Base-by-base conservation (phyloP, 163 green algal species). In the Chlorella variabilis region DNA sequence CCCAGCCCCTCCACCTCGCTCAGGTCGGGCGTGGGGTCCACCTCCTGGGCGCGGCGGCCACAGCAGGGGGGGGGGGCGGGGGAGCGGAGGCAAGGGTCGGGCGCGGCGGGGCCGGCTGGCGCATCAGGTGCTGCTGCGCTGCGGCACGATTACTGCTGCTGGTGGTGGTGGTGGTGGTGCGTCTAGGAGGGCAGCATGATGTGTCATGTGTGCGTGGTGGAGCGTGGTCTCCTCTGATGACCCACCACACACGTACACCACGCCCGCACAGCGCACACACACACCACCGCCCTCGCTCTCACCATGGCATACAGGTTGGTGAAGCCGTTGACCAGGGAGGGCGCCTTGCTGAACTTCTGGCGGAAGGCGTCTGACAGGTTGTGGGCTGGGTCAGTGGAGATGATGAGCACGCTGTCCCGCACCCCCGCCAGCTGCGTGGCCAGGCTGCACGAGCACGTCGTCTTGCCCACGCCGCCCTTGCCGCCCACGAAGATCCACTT, bases 401-500 rank as follows among this genome's bases (percentile, higher is more conserved):
- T 98, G 81, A 99, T 96, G 4, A 99, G 89, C 71, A 99, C 76
- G 41, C 87, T 97, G 25, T 94, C 74, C n/a, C 96, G 76, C 25
- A 90, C 84, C 25, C 71, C 87, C 21, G 95, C 91, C 56, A 99
- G 89, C 85, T 96, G 93, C 58, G 97, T 87, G 0, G 96, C 95
- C 58, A 99, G 83, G 80, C 90, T 95, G 85, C 93, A 97, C 21
- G 93, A 96, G 58, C 88, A 96, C 0, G 96, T 99, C 0, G 95
- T 98, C 88, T 98, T 98, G 59, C 95, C 94, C 13, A 97, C 94
- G 41, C 94, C 94, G 29, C 93, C 94, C 78, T 98, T 98, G 49
- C 95, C 95, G 33, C 95, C 95, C 27, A 98, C 94, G 79, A 98
- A 99, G 38, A 99, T 97, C 96, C 96, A 99, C 79, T 98, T 98